Base-by-base conservation (phyloP, 495 filamentous ascomycete species). In the Podospora conica region DNA sequence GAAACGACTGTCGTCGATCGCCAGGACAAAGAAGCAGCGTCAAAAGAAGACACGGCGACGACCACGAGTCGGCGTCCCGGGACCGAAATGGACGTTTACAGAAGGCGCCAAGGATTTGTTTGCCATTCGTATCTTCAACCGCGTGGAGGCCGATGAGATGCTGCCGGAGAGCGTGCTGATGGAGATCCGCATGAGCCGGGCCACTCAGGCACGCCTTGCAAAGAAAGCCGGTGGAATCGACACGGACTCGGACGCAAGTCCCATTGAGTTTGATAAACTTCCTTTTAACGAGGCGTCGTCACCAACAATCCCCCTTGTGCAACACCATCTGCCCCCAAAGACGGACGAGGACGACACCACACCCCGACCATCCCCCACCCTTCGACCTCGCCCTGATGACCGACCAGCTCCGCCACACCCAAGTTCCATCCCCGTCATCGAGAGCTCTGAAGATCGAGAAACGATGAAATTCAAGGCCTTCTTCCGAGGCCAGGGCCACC, bases 121-220 rank as follows among this genome's bases (percentile, higher is more conserved):
- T 60, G 77, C 73, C 54, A 77, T 78, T n/a, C 71, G 70, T 25
- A 70, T 77, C 21, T 84, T 85, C 63, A 72, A 78, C 55, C 74
- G 74, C 22, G 73, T 80, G 24, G 81, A 84, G 64, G 82, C 73
- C 9, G 81, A 85, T 60, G 82, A 85, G 72, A 83, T 84, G 80
- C 77, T 84, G 9, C 73, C 75, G 29, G 72, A 76, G 65, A 76
- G 74, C 65, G 81, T 76, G 12, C 73, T 80, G 53, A 70, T 73
- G 25, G 78, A 81, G 61, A 77, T 82, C 7, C 72, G 73, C 20
- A 69, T 73, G 69, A 76, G 74, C 66, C 67, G 77, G 57, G 71
- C 75, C 65, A 63, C 61, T 20, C 40, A 63, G 27, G 53, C 48
- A 1, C 61, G 66, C 23, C 72, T 76, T 3, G 71, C 74, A 24